Conservation (phyloP, 2,329 filamentous ascomycete genomes). For the Microthyrium microscopicum region DNA sequence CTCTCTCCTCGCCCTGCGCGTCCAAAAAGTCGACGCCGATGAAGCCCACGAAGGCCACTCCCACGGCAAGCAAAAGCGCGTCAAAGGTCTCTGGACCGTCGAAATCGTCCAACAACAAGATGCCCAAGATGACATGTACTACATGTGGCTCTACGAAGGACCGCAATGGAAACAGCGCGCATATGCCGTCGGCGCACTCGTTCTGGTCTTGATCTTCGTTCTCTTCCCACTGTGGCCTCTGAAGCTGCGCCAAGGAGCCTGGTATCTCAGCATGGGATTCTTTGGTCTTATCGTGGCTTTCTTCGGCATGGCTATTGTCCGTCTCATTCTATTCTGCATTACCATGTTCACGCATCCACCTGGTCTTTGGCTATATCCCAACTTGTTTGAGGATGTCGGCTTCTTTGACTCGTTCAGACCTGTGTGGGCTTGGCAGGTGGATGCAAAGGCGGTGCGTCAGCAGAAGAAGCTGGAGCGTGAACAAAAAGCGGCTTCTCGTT, state of each 20-base stretch:
- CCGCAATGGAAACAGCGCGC: conserved; percentile 87
- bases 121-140: conserved; percentile 72
- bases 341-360: conserved; percentile 75
- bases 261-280: conserved; percentile 93
- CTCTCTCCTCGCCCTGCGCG: conserved; percentile 82
- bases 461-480: too few relatives aligned
- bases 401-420: conserved; percentile 96
- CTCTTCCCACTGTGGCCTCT: conserved; percentile 95
- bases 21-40: conserved; percentile 68
- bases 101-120: conserved; percentile 94
- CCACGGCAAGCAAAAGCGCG: conserved; percentile 58
- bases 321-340: conserved; percentile 81
- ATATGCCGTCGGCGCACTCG: conserved; percentile 69
- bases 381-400: conserved; percentile 94
- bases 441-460: too few relatives aligned
- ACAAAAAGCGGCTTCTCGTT: too few relatives aligned
- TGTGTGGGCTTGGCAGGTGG: conserved; percentile 96
- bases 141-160: conserved; percentile 92
- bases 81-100: conserved; percentile 94
- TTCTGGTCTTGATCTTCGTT: conserved; percentile 73
- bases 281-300: conserved; percentile 79
- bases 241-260: conserved; percentile 78
- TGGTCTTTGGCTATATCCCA: conserved; percentile 95
- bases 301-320: conserved; percentile 95
- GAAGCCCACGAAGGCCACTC: conserved; percentile 48